Evolutionary conservation across 208 protist species (phyloP).

Genomic region (Crithidia fasciculata): DNA sequence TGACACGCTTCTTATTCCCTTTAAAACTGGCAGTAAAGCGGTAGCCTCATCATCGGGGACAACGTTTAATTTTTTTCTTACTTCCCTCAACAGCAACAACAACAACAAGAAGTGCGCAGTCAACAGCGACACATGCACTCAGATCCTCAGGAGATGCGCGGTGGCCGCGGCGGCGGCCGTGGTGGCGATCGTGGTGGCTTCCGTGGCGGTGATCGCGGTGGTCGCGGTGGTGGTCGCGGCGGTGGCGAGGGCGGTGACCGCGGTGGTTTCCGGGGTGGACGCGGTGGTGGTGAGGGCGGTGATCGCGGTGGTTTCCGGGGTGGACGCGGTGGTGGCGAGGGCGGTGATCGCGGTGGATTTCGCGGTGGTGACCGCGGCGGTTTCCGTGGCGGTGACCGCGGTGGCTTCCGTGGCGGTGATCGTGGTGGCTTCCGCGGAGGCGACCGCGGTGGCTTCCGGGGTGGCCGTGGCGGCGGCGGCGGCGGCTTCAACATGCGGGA

Average conservation of each 20-base stretch:
- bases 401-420: slow-evolving; percentile 21
- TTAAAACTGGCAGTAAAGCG: too few species aligned
- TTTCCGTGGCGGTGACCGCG: slow-evolving; percentile 6
- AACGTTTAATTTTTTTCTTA: too few species aligned
- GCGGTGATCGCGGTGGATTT: slow-evolving; percentile 2
- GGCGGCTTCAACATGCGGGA: slow-evolving; percentile 20
- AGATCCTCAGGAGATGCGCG: slow-evolving; percentile 4
- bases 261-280: slow-evolving; percentile 8
- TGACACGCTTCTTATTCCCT: too few species aligned
- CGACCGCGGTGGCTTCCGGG: slow-evolving; percentile 20
- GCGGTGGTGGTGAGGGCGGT: slow-evolving; percentile 18
- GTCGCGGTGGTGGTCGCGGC: background rate
- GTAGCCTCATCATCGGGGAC: too few species aligned
- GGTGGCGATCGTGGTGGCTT: slow-evolving; percentile 1
- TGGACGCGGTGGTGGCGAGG: background rate
- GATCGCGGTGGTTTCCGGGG: slow-evolving; percentile 1
- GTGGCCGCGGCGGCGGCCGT: slow-evolving; percentile 6
- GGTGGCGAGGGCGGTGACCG: background rate
- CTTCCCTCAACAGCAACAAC: background rate
- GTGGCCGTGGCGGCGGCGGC: slow-evolving; percentile 26
- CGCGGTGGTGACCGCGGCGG: slow-evolving; percentile 4
- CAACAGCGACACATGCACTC: background rate
- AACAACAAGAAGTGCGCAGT: background rate
- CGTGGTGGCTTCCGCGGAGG: slow-evolving; percentile 19
- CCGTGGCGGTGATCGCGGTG: background rate